Conservation (phyloP, 192 early-diverging fungal species). For the Linderina pennispora region DNA sequence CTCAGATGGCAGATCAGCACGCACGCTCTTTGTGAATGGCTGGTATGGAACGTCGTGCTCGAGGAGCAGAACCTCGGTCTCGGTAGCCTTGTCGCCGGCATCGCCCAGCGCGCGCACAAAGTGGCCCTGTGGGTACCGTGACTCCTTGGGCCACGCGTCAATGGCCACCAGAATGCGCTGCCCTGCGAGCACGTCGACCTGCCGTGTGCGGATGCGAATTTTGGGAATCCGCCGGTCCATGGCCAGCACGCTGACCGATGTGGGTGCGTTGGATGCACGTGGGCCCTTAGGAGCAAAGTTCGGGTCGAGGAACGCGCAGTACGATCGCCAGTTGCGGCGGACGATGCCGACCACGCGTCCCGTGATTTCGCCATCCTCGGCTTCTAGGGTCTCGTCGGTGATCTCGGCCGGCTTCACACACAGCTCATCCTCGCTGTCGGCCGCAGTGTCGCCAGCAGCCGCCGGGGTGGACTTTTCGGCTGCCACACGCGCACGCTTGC, state of each 20-base stretch:
- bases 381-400: constrained; percentile 11
- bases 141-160: constrained; percentile 82
- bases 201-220: constrained; percentile 87
- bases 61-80: constrained; percentile 92
- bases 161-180: constrained; percentile 91
- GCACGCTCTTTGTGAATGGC: constrained; percentile 83
- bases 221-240: constrained; percentile 95
- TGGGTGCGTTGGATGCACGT: constrained; percentile 46
- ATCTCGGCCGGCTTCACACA: constrained; percentile 13
- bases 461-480: constrained; percentile 1
- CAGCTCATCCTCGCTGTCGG: neutral
- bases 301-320: constrained; percentile 86
- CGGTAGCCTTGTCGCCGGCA: constrained; percentile 92
- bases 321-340: constrained; percentile 90
- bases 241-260: constrained; percentile 69
- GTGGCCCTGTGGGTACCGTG: constrained; percentile 81
- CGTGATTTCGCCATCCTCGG: constrained; percentile 57
- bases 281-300: constrained; percentile 54
- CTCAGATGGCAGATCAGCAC: constrained; percentile 78
- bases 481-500: constrained; percentile 26
- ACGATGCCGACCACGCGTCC: constrained; percentile 90
- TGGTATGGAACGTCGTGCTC: constrained; percentile 96
- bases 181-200: constrained; percentile 68
- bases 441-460: constrained; percentile 1
- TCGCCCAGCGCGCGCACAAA: constrained; percentile 86